Evolutionary conservation across 805 yeast species (phyloP).

Genomic region (Kregervanrija pseudodelftensis): DNA sequence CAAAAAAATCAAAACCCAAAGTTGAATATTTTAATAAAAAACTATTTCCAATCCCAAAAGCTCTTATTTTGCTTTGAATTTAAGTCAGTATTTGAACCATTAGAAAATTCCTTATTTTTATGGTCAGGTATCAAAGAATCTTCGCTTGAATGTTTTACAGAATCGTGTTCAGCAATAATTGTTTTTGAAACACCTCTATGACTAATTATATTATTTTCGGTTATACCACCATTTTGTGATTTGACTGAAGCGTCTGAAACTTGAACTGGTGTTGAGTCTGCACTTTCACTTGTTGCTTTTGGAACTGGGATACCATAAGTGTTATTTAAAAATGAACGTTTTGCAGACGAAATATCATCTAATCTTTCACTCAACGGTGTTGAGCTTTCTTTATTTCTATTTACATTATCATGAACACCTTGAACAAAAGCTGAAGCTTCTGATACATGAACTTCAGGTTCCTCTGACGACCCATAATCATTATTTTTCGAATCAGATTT

Average conservation of each 20-base stretch:
- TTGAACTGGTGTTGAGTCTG: not conserved
- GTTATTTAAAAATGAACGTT: slow-evolving; percentile 4
- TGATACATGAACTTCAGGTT: slow-evolving; percentile 32
- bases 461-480: slow-evolving; percentile 12
- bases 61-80: too few relatives aligned
- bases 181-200: slow-evolving; percentile 82
- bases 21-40: too few relatives aligned
- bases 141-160: too few relatives aligned
- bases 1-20: too few relatives aligned
- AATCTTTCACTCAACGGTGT: slow-evolving; percentile 1
- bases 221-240: slow-evolving; percentile 48
- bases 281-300: not conserved
- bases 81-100: too few relatives aligned
- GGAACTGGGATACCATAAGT: slow-evolving; percentile 14
- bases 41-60: too few relatives aligned
- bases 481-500: not conserved
- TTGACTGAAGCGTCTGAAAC: not conserved
- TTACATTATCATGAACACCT: slow-evolving; percentile 28
- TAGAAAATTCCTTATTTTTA: too few relatives aligned
- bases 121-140: too few relatives aligned
- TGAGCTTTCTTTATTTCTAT: slow-evolving; percentile 10
- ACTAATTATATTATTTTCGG: slow-evolving; percentile 69
- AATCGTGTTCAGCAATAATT: slow-evolving; percentile 52
- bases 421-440: slow-evolving; percentile 36
- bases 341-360: slow-evolving; percentile 2